phyloP scores from a whole-genome alignment of 352 stramenopile species.

The Phytophthora idaei region DNA sequence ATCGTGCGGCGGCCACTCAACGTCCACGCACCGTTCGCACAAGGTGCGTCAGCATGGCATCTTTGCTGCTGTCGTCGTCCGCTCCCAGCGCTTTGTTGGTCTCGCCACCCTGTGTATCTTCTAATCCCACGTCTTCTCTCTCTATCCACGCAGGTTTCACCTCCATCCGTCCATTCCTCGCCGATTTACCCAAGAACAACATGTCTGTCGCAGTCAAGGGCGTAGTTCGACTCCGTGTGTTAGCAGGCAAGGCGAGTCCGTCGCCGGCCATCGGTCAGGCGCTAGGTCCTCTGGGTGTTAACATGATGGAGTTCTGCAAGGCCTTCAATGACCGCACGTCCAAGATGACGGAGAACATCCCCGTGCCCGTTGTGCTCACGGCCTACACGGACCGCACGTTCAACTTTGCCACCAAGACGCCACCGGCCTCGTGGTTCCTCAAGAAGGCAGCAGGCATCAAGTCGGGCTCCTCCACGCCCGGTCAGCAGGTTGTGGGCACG shows the following conservation, averaged over 20 bases:
- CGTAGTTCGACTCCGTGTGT: constrained; percentile 85
- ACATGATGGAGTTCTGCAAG: constrained; percentile 99
- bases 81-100: background rate
- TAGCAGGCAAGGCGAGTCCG: constrained; percentile 84
- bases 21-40: constrained; percentile 13
- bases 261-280: constrained; percentile 90
- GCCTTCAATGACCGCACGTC: constrained; percentile 97
- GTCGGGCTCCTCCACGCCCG: constrained; percentile 72
- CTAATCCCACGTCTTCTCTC: constrained; percentile 18
- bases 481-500: constrained; percentile 79
- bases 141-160: constrained; percentile 12
- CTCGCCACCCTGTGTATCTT: constrained; percentile 1
- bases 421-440: constrained; percentile 94
- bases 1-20: constrained; percentile 37
- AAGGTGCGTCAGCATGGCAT: constrained; percentile 16
- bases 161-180: constrained; percentile 1
- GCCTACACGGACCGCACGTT: constrained; percentile 96
- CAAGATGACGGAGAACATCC: constrained; percentile 91
- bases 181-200: constrained; percentile 17
- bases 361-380: constrained; percentile 92
- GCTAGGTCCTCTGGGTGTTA: constrained; percentile 97
- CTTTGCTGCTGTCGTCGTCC: constrained; percentile 2
- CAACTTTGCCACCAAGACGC: constrained; percentile 96
- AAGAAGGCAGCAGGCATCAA: constrained; percentile 91
- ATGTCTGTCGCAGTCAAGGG: constrained; percentile 72